Evolutionary conservation across 2,329 filamentous ascomycete species (phyloP).

Genomic region (Sporothrix schenckii): DNA sequence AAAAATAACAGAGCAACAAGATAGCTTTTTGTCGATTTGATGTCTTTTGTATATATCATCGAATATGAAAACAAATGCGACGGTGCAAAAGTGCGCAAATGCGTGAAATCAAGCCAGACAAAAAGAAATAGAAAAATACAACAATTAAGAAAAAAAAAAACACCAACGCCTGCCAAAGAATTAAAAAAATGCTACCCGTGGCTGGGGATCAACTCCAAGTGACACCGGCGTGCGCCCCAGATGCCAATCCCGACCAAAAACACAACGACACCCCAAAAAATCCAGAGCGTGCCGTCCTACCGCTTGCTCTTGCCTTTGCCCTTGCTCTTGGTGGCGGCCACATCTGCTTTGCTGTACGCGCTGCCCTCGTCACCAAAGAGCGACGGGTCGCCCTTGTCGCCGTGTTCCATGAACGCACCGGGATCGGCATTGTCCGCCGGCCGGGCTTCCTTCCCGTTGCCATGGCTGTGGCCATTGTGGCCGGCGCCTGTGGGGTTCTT

Average conservation of each 20-base stretch:
- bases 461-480: conserved; percentile 30
- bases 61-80: conserved; percentile 2
- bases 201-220: too few species aligned
- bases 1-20: neutral
- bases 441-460: conserved; percentile 58
- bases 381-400: conserved; percentile 80
- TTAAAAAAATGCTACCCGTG: neutral
- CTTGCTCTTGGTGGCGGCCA: conserved; percentile 39
- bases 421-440: conserved; percentile 70
- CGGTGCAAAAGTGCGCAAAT: neutral
- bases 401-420: conserved; percentile 79
- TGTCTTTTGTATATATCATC: conserved; percentile 22
- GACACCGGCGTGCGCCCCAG: neutral
- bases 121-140: neutral
- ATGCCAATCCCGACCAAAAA: conserved; percentile 2
- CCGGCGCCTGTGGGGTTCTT: conserved; percentile 54
- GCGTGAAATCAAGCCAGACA: neutral
- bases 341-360: conserved; percentile 52
- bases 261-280: neutral
- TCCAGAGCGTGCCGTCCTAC: conserved; percentile 19
- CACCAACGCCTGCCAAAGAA: conserved; percentile 5
- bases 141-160: neutral
- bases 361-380: conserved; percentile 70
- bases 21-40: conserved; percentile 14
- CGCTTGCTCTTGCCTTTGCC: conserved; percentile 37